These are phyloP conservation scores for Neonectria punicea DNA, from an alignment of 2,329 filamentous ascomycete genomes.

Conservation along the genomic window DNA sequence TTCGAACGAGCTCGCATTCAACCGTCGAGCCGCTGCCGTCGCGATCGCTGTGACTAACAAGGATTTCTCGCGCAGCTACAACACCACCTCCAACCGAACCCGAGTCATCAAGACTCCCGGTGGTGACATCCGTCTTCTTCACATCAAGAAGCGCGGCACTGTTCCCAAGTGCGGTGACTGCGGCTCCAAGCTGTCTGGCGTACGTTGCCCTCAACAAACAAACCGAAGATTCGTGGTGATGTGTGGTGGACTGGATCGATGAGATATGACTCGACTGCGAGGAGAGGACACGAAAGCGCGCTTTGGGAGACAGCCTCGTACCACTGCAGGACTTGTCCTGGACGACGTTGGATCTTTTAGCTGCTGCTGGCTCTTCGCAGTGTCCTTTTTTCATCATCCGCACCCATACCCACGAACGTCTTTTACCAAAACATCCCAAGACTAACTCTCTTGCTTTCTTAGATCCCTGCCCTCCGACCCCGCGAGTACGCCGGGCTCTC, in stretches of 20 bases:
- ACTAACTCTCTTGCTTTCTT: conserved; percentile 30
- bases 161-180: conserved; percentile 99
- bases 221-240: conserved; percentile 27
- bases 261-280: conserved; percentile 11
- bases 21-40: conserved; percentile 25
- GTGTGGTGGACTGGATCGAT: conserved; percentile 27
- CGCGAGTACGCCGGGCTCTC: conserved; percentile 98
- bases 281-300: conserved; percentile 1
- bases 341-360: not conserved
- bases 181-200: conserved; percentile 95
- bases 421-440: not conserved
- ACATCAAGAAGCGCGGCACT: conserved; percentile 99
- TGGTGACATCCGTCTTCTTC: conserved; percentile 93
- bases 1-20: conserved; percentile 35
- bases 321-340: not conserved
- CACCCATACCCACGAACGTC: conserved; percentile 20
- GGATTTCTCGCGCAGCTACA: conserved; percentile 74
- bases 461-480: conserved; percentile 96
- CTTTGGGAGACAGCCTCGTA: not conserved
- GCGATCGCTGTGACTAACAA: conserved; percentile 38
- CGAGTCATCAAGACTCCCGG: conserved; percentile 96
- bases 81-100: conserved; percentile 97
- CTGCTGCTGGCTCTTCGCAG: not conserved
- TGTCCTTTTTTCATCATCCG: conserved; percentile 16
- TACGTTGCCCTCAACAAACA: conserved; percentile 68